A percentile compares a stretch with the other conserved stretches of the same genome.
These are phyloP conservation scores for Leavenworthia alabamica DNA, from an alignment of 345 rosid genomes.

Conservation along the genomic window DNA sequence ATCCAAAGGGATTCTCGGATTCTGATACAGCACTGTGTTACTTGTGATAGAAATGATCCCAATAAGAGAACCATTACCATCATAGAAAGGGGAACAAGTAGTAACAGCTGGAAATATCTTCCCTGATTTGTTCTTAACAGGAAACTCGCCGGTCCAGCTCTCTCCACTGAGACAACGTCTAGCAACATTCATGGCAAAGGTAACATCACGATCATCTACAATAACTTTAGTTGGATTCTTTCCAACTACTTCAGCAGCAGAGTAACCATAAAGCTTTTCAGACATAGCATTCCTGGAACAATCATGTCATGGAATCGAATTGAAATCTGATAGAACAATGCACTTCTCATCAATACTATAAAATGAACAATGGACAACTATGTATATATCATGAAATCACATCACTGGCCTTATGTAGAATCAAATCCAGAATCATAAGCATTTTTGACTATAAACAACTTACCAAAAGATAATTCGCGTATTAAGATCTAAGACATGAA, in stretches of 20 bases:
- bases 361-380: background rate
- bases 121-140: constrained; percentile 65
- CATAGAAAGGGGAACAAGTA: constrained; percentile 65
- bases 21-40: constrained; percentile 45
- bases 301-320: background rate
- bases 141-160: constrained; percentile 83
- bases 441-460: constrained; percentile 14
- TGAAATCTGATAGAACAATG: background rate
- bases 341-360: background rate
- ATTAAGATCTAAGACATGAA: constrained; percentile 59
- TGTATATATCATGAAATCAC: too few relatives aligned
- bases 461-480: constrained; percentile 77
- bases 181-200: constrained; percentile 43
- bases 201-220: constrained; percentile 48
- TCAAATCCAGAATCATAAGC: too few relatives aligned
- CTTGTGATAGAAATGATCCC: constrained; percentile 63
- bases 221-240: constrained; percentile 58
- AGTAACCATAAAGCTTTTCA: constrained; percentile 73
- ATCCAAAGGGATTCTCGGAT: constrained; percentile 21
- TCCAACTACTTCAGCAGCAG: constrained; percentile 71
- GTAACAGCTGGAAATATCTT: constrained; percentile 45
- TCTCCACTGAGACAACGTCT: constrained; percentile 52
- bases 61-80: constrained; percentile 50
- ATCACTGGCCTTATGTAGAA: too few relatives aligned
- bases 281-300: constrained; percentile 76